Conservation (phyloP, 148 eudicot species). For the Diospyros lotus region DNA sequence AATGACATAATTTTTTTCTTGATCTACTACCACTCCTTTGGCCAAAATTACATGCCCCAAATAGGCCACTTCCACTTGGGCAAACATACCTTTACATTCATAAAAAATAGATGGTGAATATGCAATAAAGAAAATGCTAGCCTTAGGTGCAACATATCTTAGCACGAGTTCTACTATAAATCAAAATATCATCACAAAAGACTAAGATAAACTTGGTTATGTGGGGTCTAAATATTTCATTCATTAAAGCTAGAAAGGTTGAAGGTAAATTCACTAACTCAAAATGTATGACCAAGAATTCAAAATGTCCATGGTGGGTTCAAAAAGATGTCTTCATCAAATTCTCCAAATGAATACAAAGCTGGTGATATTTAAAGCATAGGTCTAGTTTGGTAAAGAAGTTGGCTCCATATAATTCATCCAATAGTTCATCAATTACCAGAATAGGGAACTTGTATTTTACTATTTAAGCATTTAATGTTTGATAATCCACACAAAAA, state of each 20-base stretch:
- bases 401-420: too few species aligned
- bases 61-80: not conserved
- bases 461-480: too few species aligned
- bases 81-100: conserved; percentile 6
- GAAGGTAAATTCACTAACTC: not conserved
- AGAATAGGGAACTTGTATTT: too few species aligned
- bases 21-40: not conserved
- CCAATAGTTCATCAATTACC: too few species aligned
- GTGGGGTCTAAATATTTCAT: not conserved
- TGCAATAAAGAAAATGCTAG: not conserved
- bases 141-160: not conserved
- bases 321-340: not conserved
- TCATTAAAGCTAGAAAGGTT: not conserved
- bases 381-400: not conserved
- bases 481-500: too few species aligned
- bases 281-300: not conserved
- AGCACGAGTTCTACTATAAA: not conserved
- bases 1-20: not conserved
- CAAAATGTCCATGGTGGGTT: not conserved
- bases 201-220: not conserved
- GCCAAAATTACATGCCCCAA: not conserved
- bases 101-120: not conserved
- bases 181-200: conserved; percentile 9
- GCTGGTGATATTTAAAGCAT: not conserved
- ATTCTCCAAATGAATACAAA: not conserved